phyloP scores from a whole-genome alignment of 371 early-diverging fungal species.

The Rhizopus stolonifer region DNA sequence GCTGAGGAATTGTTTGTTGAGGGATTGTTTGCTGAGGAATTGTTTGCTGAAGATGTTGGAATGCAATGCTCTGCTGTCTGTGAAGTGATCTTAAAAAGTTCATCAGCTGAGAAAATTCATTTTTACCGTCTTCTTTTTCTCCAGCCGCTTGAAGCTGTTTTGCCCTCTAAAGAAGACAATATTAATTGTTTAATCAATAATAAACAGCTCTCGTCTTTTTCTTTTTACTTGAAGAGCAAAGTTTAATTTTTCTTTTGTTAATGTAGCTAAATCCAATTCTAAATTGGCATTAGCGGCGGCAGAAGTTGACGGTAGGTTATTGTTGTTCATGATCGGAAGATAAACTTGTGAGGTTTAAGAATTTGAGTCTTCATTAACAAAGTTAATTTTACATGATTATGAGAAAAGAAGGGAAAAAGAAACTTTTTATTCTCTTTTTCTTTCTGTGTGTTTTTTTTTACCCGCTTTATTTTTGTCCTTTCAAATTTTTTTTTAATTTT shows the following conservation, averaged over 20 bases:
- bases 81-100: constrained; percentile 57
- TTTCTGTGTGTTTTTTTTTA: background rate
- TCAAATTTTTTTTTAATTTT: constrained; percentile 1
- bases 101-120: constrained; percentile 70
- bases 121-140: constrained; percentile 69
- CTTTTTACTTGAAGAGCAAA: constrained; percentile 32
- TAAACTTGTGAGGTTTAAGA: background rate
- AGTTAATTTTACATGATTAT: background rate
- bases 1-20: constrained; percentile 55
- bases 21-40: constrained; percentile 30
- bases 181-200: background rate
- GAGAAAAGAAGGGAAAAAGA: background rate
- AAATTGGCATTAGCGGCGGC: constrained; percentile 5
- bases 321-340: constrained; percentile 1
- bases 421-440: background rate
- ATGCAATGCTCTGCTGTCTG: constrained; percentile 31
- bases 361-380: background rate
- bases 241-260: constrained; percentile 40
- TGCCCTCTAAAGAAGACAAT: constrained; percentile 19
- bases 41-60: constrained; percentile 17
- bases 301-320: constrained; percentile 5
- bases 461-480: constrained; percentile 3
- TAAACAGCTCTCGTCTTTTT: background rate
- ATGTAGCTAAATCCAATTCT: constrained; percentile 26
- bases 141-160: constrained; percentile 58